A percentile compares a stretch with the other conserved stretches of the same genome.
phyloP scores from a whole-genome alignment of 2,329 filamentous ascomycete genomes.

The Teratosphaeria destructans region DNA sequence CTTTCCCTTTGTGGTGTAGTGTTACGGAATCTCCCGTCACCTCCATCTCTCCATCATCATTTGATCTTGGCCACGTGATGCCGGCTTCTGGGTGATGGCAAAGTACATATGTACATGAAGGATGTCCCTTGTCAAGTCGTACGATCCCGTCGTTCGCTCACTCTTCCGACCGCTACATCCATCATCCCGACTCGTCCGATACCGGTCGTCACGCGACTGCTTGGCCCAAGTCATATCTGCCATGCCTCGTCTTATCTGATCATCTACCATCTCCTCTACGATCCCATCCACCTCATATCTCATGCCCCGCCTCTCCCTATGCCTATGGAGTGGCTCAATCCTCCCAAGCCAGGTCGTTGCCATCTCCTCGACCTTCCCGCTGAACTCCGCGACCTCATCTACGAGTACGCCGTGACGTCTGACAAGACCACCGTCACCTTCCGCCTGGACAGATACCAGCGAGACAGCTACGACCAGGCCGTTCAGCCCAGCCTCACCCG shows the following conservation, averaged over 20 bases:
- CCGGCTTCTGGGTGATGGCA: not conserved
- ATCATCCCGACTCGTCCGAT: not conserved
- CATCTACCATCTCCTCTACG: not conserved
- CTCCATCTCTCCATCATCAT: not conserved
- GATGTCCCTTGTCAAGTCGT: not conserved
- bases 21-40: not conserved
- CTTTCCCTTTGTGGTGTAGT: not conserved
- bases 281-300: not conserved
- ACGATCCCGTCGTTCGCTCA: not conserved
- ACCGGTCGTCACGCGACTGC: not conserved
- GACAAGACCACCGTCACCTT: conserved; percentile 19
- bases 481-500: conserved; percentile 18
- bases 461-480: conserved; percentile 16
- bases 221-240: not conserved
- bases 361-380: conserved; percentile 19
- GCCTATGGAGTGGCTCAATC: not conserved
- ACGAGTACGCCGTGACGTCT: conserved; percentile 10
- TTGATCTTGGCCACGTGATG: not conserved
- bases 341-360: conserved; percentile 4
- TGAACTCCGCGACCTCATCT: conserved; percentile 19
- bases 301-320: not conserved
- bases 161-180: not conserved
- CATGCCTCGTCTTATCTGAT: not conserved
- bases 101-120: too few species aligned
- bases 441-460: conserved; percentile 19